Evolutionary conservation across 1,139 yeast species (phyloP).

Genomic region (Dujonia santamariae): DNA sequence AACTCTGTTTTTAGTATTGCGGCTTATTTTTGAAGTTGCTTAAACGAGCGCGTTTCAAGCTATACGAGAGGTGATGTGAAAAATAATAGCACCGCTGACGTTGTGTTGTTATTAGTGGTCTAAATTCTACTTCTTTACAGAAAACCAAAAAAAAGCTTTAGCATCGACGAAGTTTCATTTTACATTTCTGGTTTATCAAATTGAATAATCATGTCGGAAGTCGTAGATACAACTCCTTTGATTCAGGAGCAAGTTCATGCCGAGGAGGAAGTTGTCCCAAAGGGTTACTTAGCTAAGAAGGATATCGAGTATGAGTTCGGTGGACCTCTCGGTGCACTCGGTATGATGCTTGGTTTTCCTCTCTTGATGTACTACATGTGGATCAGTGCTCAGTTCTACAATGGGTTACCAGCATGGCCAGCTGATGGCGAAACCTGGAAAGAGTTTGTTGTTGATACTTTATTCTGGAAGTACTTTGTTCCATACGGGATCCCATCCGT

Average conservation of each 20-base stretch:
- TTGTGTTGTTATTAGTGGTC: too few species aligned
- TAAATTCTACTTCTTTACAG: too few species aligned
- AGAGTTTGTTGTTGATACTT: constrained; percentile 45
- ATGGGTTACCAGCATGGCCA: constrained; percentile 73
- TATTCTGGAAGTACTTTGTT: constrained; percentile 41
- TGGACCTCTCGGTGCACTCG: constrained; percentile 85
- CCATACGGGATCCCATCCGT: constrained; percentile 68
- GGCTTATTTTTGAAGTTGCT: too few species aligned
- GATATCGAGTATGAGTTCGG: constrained; percentile 83
- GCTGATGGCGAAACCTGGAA: constrained; percentile 52
- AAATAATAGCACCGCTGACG: too few species aligned
- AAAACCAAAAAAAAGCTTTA: too few species aligned
- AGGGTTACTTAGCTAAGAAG: constrained; percentile 33
- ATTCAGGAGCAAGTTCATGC: constrained; percentile 3
- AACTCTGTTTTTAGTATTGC: too few species aligned
- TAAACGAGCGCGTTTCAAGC: too few species aligned
- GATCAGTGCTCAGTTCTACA: constrained; percentile 80
- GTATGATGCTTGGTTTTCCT: constrained; percentile 95
- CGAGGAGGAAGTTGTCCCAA: constrained; percentile 10
- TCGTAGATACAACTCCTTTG: too few species aligned
- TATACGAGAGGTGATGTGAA: too few species aligned
- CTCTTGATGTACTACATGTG: constrained; percentile 95
- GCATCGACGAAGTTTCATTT: too few species aligned
- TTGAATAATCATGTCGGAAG: too few species aligned
- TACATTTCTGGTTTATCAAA: too few species aligned